Conservation (phyloP, 2,329 filamentous ascomycete genomes). For the Aspergillus brasiliensis region DNA sequence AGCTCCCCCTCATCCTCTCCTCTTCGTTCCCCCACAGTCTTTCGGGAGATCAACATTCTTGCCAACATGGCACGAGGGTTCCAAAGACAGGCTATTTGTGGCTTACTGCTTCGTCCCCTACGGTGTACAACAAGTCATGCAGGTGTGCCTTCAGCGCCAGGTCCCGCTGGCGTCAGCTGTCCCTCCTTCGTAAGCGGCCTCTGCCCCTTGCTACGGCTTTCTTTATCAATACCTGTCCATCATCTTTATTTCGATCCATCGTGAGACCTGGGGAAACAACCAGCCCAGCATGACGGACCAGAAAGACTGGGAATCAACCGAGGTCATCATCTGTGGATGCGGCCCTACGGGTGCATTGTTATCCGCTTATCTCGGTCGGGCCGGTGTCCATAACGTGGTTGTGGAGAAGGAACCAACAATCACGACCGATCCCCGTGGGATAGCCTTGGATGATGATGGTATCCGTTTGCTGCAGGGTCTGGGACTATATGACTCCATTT, state of each 20-base stretch:
- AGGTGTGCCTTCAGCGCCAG: too few relatives aligned
- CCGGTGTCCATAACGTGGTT: constrained; percentile 28
- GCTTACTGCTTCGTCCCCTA: too few relatives aligned
- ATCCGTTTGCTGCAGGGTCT: constrained; percentile 33
- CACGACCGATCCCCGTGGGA: constrained; percentile 36
- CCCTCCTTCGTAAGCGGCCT: too few relatives aligned
- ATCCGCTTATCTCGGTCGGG: constrained; percentile 28
- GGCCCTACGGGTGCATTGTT: constrained; percentile 37
- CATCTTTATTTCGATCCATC: neutral
- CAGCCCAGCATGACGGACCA: neutral
- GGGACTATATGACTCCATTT: constrained; percentile 31
- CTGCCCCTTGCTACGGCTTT: neutral
- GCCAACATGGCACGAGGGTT: neutral
- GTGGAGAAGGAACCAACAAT: constrained; percentile 34
- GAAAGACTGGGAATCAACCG: constrained; percentile 20
- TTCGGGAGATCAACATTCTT: neutral
- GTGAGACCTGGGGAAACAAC: neutral
- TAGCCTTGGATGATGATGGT: constrained; percentile 38
- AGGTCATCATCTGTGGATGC: constrained; percentile 38
- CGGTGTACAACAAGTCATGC: too few relatives aligned
- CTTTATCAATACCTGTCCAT: neutral
- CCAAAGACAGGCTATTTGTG: too few relatives aligned
- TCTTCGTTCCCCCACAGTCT: neutral
- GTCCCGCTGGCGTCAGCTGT: too few relatives aligned
- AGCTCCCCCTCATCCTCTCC: neutral